phyloP scores from a whole-genome alignment of 2,329 filamentous ascomycete species.

The Coniochaeta sp. region DNA sequence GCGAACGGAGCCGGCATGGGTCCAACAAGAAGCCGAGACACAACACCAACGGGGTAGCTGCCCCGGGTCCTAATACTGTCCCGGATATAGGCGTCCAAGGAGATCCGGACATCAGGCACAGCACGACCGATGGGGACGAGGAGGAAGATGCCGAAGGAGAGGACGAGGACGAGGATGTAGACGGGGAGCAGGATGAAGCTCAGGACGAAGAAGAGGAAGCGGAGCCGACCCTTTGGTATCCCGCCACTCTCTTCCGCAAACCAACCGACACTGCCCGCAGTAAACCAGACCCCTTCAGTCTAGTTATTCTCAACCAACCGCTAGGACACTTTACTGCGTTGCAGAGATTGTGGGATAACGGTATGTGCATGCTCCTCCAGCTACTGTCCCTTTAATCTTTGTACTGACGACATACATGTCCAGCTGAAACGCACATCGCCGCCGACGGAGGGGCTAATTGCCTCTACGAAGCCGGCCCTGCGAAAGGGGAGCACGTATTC shows the following conservation, averaged over 20 bases:
- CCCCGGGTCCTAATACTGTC: too few species aligned
- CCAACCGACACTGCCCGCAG: neutral
- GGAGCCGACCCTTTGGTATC: neutral
- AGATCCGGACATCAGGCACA: too few species aligned
- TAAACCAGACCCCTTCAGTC: slow-evolving; percentile 24
- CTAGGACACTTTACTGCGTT: slow-evolving; percentile 37
- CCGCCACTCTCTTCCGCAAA: neutral
- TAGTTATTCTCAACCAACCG: slow-evolving; percentile 47
- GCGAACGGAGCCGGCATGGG: too few species aligned
- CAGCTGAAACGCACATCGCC: slow-evolving; percentile 53
- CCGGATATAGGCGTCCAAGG: too few species aligned
- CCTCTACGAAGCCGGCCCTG: slow-evolving; percentile 39
- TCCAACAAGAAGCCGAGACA: too few species aligned
- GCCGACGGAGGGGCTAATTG: slow-evolving; percentile 89
- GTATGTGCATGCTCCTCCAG: slow-evolving; percentile 24
- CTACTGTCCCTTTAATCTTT: neutral
- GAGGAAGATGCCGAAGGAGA: too few species aligned
- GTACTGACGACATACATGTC: neutral
- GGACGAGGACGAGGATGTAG: too few species aligned
- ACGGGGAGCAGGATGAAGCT: too few species aligned
- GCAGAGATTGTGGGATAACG: slow-evolving; percentile 41
- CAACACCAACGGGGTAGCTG: neutral
- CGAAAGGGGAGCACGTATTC: slow-evolving; percentile 18
- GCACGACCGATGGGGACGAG: too few species aligned
- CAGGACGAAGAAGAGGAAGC: too few species aligned